A percentile compares a stretch with the other conserved stretches of the same genome.
phyloP scores from a whole-genome alignment of 768 basidiomycete species.

The Suillus hirtellus region DNA sequence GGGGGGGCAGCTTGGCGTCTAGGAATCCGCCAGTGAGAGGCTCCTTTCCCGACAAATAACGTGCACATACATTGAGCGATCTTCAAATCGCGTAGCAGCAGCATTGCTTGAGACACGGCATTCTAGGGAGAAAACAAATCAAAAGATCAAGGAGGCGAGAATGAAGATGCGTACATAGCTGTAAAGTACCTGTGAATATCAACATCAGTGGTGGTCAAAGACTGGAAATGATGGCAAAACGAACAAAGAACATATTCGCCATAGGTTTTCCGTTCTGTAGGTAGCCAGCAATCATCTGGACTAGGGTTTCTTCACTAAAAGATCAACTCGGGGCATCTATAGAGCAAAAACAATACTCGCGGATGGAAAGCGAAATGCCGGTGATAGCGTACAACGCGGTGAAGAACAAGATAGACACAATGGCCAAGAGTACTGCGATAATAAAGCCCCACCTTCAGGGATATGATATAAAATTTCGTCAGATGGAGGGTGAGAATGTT shows the following conservation, averaged over 20 bases:
- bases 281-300: conserved; percentile 40
- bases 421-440: conserved; percentile 52
- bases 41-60: not conserved
- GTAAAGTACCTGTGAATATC: conserved; percentile 40
- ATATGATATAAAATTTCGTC: not conserved
- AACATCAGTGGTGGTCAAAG: conserved; percentile 36
- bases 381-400: conserved; percentile 56
- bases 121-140: not conserved
- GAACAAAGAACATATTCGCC: conserved; percentile 44
- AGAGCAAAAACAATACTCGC: conserved; percentile 18
- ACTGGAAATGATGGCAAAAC: not conserved
- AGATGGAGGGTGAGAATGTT: not conserved
- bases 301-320: conserved; percentile 24
- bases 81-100: conserved; percentile 60
- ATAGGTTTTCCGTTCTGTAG: conserved; percentile 38
- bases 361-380: conserved; percentile 23
- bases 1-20: conserved; percentile 60
- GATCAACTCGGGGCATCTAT: not conserved
- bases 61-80: conserved; percentile 27
- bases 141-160: not conserved
- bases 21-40: conserved; percentile 38
- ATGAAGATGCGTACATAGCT: conserved; percentile 30
- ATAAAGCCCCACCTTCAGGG: conserved; percentile 47
- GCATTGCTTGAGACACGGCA: conserved; percentile 40
- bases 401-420: conserved; percentile 52